Base-by-base conservation (phyloP, 495 filamentous ascomycete species). In the Aspergillus affinis region DNA sequence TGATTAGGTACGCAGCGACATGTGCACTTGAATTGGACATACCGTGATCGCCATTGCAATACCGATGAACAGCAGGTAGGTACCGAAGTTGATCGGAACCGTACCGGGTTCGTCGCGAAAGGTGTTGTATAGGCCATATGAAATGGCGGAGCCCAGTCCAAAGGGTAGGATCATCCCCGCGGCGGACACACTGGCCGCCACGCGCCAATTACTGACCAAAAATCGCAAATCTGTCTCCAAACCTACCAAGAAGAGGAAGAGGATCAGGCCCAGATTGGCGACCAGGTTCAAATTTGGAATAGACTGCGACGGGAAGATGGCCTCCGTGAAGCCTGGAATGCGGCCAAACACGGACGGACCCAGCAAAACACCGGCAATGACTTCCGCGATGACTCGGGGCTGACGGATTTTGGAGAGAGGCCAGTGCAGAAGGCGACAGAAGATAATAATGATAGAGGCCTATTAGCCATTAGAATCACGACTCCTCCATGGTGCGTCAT, bases 361-460 rank as follows among this genome's bases (percentile, higher is more conserved):
- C 9, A 98, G 80, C 6, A 98, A 68, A 66, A 98, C 92, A 56
- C 94, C 94, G 21, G 88, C 93, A 61, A 98, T 88, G 46, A 98
- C 91, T 82, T 98, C 94, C 47, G 94, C 91, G 65, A 98, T 98
- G 59, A 98, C 93, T 59, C 89, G 85, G 50, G 93, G 93, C 69
- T 98, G 93, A 56, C 90, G 88, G 49, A 97, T 76, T 67, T 88
- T 90, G 55, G 90, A 92, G 9, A 98, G 83, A 21, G 93, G 94
- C 65, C 78, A 90, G 64, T 92, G 89, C 44, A 98, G 81, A 41
- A 95, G 64, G 48, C 91, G 89, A 72, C 91, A 95, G 69, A 97
- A 86, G 54, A 95, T 84, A 68, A 98, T 89, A 68, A 98, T 96
- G 61, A 98, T 92, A 59, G 80, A 81, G 18, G 90, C 89, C 91